Evolutionary conservation across 148 eudicot genomes (phyloP).

Genomic region (Pharnaceum exiguum): DNA sequence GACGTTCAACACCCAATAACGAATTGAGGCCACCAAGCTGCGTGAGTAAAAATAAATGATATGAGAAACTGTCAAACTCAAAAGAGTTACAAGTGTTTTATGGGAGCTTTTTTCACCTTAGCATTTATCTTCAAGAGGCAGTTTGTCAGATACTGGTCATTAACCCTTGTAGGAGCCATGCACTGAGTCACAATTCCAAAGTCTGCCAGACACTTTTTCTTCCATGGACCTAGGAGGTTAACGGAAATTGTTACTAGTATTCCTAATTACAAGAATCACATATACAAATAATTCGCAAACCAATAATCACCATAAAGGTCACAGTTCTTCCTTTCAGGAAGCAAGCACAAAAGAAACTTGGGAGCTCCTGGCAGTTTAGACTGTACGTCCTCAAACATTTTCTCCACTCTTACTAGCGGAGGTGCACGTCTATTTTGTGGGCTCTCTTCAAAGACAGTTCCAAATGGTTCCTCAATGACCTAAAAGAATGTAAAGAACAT

Average conservation of each 20-base stretch:
- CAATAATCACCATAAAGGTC: constrained; percentile 61
- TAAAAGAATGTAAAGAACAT: constrained; percentile 2
- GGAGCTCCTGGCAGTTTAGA: constrained; percentile 88
- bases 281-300: not conserved
- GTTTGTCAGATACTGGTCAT: constrained; percentile 88
- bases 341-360: constrained; percentile 73
- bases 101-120: too few relatives aligned
- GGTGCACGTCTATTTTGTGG: constrained; percentile 76
- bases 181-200: constrained; percentile 88
- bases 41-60: constrained; percentile 6
- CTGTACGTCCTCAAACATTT: constrained; percentile 75
- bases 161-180: constrained; percentile 71
- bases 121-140: constrained; percentile 85
- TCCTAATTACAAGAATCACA: not conserved
- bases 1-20: constrained; percentile 42
- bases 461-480: constrained; percentile 69
- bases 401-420: constrained; percentile 78
- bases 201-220: constrained; percentile 68
- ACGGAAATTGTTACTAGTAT: constrained; percentile 2
- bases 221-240: constrained; percentile 77
- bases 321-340: constrained; percentile 90
- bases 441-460: constrained; percentile 71
- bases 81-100: too few relatives aligned
- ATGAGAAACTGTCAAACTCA: not conserved
- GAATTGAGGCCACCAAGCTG: constrained; percentile 85